phyloP scores from a whole-genome alignment of 2,329 filamentous ascomycete genomes.

The Aspergillus udagawae region DNA sequence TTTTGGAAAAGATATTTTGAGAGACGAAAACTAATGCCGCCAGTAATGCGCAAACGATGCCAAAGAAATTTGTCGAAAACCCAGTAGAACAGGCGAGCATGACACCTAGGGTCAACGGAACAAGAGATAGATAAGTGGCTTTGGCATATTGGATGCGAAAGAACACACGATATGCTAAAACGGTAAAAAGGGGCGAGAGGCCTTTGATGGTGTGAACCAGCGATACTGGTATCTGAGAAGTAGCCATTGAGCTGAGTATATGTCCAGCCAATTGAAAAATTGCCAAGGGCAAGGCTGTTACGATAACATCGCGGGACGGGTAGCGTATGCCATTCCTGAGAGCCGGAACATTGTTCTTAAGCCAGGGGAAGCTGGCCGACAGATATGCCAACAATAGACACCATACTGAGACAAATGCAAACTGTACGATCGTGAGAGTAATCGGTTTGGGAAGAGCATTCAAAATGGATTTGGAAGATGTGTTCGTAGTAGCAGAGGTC shows the following conservation, averaged over 20 bases:
- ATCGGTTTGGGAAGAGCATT: constrained; percentile 87
- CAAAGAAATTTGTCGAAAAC: constrained; percentile 81
- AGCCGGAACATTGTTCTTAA: constrained; percentile 70
- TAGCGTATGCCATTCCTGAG: constrained; percentile 78
- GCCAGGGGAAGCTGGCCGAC: constrained; percentile 64
- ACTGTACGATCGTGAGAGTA: constrained; percentile 88
- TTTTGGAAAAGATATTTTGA: constrained; percentile 98
- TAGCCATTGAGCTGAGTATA: constrained; percentile 89
- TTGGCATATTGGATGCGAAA: constrained; percentile 84
- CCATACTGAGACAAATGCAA: constrained; percentile 84
- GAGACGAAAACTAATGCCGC: constrained; percentile 95
- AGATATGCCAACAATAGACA: constrained; percentile 77
- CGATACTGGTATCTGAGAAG: constrained; percentile 90
- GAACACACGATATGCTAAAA: constrained; percentile 83
- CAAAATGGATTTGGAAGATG: constrained; percentile 94
- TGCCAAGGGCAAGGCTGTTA: constrained; percentile 84
- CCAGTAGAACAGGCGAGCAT: constrained; percentile 93
- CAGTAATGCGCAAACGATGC: constrained; percentile 82
- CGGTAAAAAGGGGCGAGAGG: constrained; percentile 90
- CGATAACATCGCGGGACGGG: constrained; percentile 76
- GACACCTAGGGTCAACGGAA: constrained; percentile 92
- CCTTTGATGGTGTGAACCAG: constrained; percentile 98
- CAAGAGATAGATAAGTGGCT: constrained; percentile 80
- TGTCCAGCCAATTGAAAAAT: constrained; percentile 92
- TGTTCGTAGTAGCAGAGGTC: constrained; percentile 93